Evolutionary conservation across 2,329 filamentous ascomycete species (phyloP).

Genomic region (Ophiostoma populinum): DNA sequence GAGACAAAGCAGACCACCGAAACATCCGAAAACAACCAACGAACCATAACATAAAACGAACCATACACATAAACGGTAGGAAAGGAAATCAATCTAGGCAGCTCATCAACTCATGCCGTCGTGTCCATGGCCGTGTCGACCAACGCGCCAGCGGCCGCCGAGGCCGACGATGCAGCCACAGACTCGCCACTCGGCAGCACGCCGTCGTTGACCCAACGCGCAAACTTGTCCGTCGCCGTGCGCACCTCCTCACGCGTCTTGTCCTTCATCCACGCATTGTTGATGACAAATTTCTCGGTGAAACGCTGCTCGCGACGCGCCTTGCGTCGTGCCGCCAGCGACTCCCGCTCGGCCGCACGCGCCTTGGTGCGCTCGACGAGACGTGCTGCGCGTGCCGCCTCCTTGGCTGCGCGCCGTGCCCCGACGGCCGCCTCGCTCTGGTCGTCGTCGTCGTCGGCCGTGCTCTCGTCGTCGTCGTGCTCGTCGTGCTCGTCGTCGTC

Average conservation of each 20-base stretch:
- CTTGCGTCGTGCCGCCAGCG: slow-evolving; percentile 14
- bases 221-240: slow-evolving; percentile 51
- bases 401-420: slow-evolving; percentile 1
- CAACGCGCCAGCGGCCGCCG: not conserved
- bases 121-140: slow-evolving; percentile 5
- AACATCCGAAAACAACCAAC: not conserved
- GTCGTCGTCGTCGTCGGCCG: not conserved
- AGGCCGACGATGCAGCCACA: not conserved
- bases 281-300: slow-evolving; percentile 66
- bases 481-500: slow-evolving; percentile 34
- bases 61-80: not conserved
- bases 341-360: slow-evolving; percentile 32
- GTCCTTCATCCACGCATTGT: slow-evolving; percentile 65
- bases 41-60: not conserved
- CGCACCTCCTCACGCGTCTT: slow-evolving; percentile 62
- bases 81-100: slow-evolving; percentile 2
- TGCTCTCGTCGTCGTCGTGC: not conserved
- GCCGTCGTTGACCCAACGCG: slow-evolving; percentile 35
- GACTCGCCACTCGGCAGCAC: slow-evolving; percentile 6
- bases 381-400: slow-evolving; percentile 3
- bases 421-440: not conserved
- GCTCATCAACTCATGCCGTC: slow-evolving; percentile 2
- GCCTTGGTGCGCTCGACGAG: slow-evolving; percentile 3
- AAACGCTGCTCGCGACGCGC: slow-evolving; percentile 31
- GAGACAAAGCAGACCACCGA: not conserved